phyloP scores from a whole-genome alignment of 1,284 basidiomycete genomes.

The Paramarasmius palmivorus region DNA sequence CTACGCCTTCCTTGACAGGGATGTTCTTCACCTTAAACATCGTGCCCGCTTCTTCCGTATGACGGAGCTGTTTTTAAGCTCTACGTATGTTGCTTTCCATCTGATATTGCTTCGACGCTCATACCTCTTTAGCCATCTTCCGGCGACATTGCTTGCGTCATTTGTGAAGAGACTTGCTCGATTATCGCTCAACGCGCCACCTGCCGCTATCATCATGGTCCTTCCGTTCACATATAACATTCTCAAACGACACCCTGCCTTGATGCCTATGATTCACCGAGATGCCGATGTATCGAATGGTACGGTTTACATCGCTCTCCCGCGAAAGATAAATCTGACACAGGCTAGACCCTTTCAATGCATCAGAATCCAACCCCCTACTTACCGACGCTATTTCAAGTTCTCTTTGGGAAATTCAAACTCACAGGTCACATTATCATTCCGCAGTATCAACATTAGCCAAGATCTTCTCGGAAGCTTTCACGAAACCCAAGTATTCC shows the following conservation, averaged over 20 bases:
- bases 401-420: constrained; percentile 90
- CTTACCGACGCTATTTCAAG: constrained; percentile 81
- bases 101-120: background rate
- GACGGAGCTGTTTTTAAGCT: constrained; percentile 87
- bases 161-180: constrained; percentile 92
- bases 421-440: constrained; percentile 85
- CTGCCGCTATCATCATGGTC: constrained; percentile 87
- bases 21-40: constrained; percentile 90
- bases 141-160: constrained; percentile 86
- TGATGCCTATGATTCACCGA: constrained; percentile 93
- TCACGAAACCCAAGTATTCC: constrained; percentile 87
- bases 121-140: constrained; percentile 66
- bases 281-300: constrained; percentile 27
- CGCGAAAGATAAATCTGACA: background rate
- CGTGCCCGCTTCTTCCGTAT: constrained; percentile 95
- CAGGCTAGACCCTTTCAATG: constrained; percentile 73
- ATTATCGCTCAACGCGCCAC: constrained; percentile 83
- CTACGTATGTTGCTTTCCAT: constrained; percentile 61
- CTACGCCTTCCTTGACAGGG: constrained; percentile 85
- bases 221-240: constrained; percentile 96
- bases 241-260: constrained; percentile 87
- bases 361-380: constrained; percentile 72
- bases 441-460: constrained; percentile 81
- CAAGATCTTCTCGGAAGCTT: constrained; percentile 87
- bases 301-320: background rate